phyloP scores from a whole-genome alignment of 2,329 filamentous ascomycete species.

The Cryphonectria carpinicola region DNA sequence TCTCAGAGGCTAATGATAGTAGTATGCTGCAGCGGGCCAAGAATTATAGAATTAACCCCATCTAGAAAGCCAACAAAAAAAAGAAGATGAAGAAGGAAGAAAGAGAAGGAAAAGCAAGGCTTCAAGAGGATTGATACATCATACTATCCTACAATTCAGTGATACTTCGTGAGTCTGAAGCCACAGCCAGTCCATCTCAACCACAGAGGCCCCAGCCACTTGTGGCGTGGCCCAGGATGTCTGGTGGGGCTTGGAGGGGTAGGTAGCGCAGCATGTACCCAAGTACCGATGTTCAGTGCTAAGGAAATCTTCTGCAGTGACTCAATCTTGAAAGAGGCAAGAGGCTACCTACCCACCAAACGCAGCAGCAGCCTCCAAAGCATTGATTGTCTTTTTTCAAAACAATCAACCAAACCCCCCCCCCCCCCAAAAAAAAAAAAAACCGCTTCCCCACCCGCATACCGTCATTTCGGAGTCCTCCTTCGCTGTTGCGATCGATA shows the following conservation, averaged over 20 bases:
- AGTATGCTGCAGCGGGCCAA: background rate
- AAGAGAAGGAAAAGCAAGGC: background rate
- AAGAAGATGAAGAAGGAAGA: background rate
- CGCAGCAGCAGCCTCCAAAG: conserved; percentile 7
- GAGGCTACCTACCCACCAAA: conserved; percentile 15
- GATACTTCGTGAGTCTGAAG: background rate
- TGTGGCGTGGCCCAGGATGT: conserved; percentile 7
- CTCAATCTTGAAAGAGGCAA: conserved; percentile 16
- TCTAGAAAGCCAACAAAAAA: background rate
- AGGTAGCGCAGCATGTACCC: conserved; percentile 7
- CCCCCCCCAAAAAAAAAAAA: too few species aligned
- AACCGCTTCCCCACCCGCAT: background rate
- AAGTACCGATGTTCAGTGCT: conserved; percentile 11
- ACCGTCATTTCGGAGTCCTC: background rate
- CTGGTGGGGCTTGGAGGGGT: conserved; percentile 16
- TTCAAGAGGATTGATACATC: background rate
- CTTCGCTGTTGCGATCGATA: conserved; percentile 1
- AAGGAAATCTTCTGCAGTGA: conserved; percentile 17
- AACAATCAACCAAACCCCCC: conserved; percentile 7
- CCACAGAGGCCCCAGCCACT: conserved; percentile 3
- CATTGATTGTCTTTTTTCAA: conserved; percentile 17
- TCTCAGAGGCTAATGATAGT: background rate
- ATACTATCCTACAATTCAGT: background rate
- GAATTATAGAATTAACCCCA: background rate
- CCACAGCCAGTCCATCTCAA: background rate